These are phyloP conservation scores for Nannochloropsis salina DNA, from an alignment of 108 stramenopile species.

Conservation along the genomic window DNA sequence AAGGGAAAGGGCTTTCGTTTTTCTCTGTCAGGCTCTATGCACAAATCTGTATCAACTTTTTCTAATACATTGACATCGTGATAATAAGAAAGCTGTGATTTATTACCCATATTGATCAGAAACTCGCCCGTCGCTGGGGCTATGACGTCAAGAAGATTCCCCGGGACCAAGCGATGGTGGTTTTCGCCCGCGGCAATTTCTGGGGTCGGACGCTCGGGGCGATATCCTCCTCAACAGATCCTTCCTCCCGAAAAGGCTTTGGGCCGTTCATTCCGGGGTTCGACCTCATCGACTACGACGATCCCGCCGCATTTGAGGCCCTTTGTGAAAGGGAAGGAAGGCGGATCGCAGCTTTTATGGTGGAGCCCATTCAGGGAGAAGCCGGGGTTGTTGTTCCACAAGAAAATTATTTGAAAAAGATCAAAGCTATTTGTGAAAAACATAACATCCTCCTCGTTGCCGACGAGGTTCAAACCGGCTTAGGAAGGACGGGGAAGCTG, in stretches of 20 bases:
- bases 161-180: slow-evolving; percentile 60
- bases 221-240: slow-evolving; percentile 86
- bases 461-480: slow-evolving; percentile 99
- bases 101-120: neutral
- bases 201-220: slow-evolving; percentile 99
- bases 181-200: slow-evolving; percentile 95
- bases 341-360: slow-evolving; percentile 95
- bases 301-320: slow-evolving; percentile 71
- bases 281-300: slow-evolving; percentile 76
- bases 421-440: slow-evolving; percentile 76
- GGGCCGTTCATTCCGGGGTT: slow-evolving; percentile 98
- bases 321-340: slow-evolving; percentile 71
- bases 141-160: slow-evolving; percentile 92
- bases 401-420: slow-evolving; percentile 84
- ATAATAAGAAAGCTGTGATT: too few relatives aligned
- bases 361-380: slow-evolving; percentile 99
- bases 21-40: too few relatives aligned
- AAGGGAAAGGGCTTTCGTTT: too few relatives aligned
- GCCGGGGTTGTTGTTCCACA: slow-evolving; percentile 96
- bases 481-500: slow-evolving; percentile 84
- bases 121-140: slow-evolving; percentile 67
- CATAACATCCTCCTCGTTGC: slow-evolving; percentile 92
- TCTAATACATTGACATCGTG: too few relatives aligned
- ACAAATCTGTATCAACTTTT: too few relatives aligned
- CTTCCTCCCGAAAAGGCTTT: slow-evolving; percentile 72